Conservation (phyloP, 2,329 filamentous ascomycete species). For the Blastomyces parvus region DNA sequence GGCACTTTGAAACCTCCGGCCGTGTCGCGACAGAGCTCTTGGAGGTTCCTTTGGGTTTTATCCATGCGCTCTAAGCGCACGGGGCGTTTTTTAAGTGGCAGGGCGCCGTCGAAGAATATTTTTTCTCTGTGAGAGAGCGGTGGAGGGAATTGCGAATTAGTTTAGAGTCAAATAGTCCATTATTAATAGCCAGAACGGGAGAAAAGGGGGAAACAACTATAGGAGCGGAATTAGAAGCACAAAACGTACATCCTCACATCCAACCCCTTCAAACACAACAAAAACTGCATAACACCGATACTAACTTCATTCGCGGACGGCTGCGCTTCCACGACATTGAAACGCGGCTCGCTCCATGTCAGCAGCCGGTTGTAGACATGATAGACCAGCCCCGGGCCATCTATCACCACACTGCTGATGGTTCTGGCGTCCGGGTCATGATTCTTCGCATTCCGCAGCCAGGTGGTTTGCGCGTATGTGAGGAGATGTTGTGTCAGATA, state of each 20-base stretch:
- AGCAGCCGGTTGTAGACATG: constrained; percentile 55
- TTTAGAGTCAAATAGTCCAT: too few relatives aligned
- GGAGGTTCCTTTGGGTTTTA: constrained; percentile 48
- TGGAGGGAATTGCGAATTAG: too few relatives aligned
- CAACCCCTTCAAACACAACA: constrained; percentile 48
- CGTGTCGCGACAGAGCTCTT: constrained; percentile 37
- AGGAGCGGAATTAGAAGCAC: not conserved
- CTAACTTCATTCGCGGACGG: constrained; percentile 58
- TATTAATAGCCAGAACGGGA: not conserved
- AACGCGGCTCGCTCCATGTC: constrained; percentile 26
- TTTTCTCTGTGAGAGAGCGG: constrained; percentile 42
- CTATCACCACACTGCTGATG: constrained; percentile 46
- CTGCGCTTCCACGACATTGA: constrained; percentile 43
- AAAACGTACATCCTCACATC: constrained; percentile 52
- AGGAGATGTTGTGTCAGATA: constrained; percentile 46
- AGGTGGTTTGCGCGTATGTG: constrained; percentile 40
- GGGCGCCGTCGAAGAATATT: constrained; percentile 78
- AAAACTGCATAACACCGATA: constrained; percentile 49
- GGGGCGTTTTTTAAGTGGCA: constrained; percentile 57
- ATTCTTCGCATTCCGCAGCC: constrained; percentile 25
- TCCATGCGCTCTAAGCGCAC: constrained; percentile 54
- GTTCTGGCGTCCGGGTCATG: constrained; percentile 11
- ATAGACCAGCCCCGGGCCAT: constrained; percentile 71
- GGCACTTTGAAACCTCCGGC: constrained; percentile 21
- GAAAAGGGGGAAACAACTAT: not conserved